Evolutionary conservation across 129 eudicot genomes (phyloP).

Genomic region (Lonicera japonica): DNA sequence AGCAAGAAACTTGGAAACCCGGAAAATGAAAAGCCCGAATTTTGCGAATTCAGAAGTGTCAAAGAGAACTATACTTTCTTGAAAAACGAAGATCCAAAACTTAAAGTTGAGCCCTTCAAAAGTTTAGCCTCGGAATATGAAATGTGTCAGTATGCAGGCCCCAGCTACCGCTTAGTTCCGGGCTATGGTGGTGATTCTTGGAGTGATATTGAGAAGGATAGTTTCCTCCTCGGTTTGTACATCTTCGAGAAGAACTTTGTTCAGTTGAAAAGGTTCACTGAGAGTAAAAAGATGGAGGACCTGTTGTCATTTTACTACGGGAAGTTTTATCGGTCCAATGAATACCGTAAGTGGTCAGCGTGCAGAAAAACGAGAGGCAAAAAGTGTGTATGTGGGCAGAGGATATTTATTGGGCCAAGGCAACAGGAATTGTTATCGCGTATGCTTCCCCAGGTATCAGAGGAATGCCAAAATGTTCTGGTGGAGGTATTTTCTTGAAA

Average conservation of each 20-base stretch:
- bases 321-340: conserved; percentile 32
- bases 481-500: conserved; percentile 40
- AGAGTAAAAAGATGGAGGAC: conserved; percentile 42
- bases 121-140: too few relatives aligned
- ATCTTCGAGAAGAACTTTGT: conserved; percentile 58
- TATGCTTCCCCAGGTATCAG: conserved; percentile 27
- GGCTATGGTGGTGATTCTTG: conserved; percentile 33
- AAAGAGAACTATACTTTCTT: neutral
- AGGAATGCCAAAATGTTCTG: conserved; percentile 36
- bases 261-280: conserved; percentile 36
- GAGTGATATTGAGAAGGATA: conserved; percentile 49
- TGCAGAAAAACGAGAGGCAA: conserved; percentile 43
- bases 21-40: conserved; percentile 6
- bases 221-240: conserved; percentile 72
- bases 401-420: conserved; percentile 50
- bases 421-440: conserved; percentile 55
- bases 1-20: conserved; percentile 14
- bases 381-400: conserved; percentile 41
- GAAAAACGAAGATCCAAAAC: neutral
- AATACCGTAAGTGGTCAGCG: conserved; percentile 48
- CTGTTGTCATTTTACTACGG: conserved; percentile 51
- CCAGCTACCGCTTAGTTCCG: conserved; percentile 36
- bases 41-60: conserved; percentile 7
- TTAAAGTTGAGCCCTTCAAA: neutral
- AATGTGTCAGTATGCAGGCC: too few relatives aligned